phyloP scores from a whole-genome alignment of 306 rosid species.

The Quercus ilex region DNA sequence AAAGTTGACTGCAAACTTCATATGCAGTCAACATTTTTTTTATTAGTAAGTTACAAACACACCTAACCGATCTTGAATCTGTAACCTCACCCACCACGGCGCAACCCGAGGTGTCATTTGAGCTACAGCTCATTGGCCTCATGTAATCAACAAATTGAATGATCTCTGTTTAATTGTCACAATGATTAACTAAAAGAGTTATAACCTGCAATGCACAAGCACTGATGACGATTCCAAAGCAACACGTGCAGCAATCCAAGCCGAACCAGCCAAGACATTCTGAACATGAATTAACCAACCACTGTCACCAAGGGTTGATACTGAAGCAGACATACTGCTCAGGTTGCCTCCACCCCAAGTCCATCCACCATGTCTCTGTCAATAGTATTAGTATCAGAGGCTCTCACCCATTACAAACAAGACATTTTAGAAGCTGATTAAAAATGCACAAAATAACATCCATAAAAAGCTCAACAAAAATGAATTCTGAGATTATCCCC shows the following conservation, averaged over 20 bases:
- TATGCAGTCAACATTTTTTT: not conserved
- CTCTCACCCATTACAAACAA: slow-evolving; percentile 14
- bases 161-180: slow-evolving; percentile 5
- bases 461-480: not conserved
- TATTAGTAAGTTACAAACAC: too few relatives aligned
- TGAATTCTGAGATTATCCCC: not conserved
- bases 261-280: slow-evolving; percentile 89
- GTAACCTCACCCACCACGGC: too few relatives aligned
- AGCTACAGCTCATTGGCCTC: too few relatives aligned
- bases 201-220: slow-evolving; percentile 95
- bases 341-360: slow-evolving; percentile 99
- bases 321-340: slow-evolving; percentile 98
- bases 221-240: slow-evolving; percentile 88
- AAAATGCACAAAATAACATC: slow-evolving; percentile 18
- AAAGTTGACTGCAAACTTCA: not conserved
- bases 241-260: slow-evolving; percentile 98
- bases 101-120: too few relatives aligned
- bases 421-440: slow-evolving; percentile 1
- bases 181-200: slow-evolving; percentile 10
- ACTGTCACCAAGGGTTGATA: slow-evolving; percentile 91
- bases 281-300: slow-evolving; percentile 95
- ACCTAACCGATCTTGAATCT: too few relatives aligned
- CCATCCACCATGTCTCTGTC: slow-evolving; percentile 93
- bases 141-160: not conserved
- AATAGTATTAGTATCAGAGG: slow-evolving; percentile 20